Evolutionary conservation across 768 basidiomycete species (phyloP), one percentile per base, ranked within the genome.

Genomic region (Leccinum variicolor): DNA sequence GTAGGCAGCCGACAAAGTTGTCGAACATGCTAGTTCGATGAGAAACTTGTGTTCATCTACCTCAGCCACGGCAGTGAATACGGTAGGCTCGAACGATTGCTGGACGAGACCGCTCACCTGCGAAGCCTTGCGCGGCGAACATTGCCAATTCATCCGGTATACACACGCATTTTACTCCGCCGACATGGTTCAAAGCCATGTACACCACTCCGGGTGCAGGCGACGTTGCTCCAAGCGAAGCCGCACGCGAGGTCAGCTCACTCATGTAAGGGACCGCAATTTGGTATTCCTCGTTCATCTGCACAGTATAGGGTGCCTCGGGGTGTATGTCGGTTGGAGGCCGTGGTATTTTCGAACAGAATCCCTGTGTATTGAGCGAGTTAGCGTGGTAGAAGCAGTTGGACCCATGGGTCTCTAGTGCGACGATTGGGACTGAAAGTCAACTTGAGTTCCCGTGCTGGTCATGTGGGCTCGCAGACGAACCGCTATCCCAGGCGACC

Each of bases 1-100:
- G 66, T 90, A 92, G 2, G 83, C 89, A 2, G 87, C 81, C 2
- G 81, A 77, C 8, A 92, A 76, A 3, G 89, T 84, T 8, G 86
- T 84, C 6, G 88, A 78, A 61, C 89, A 90, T 2, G 90, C 86
- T 23, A 92, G 76, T 63, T 92, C 89, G 10, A 88, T 82, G 25
- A 91, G 75, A 55, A 85, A 74, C 69, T 89, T 89, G 66, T 92
- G 89, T 58, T 90, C 87, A 60, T 88, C 90, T 89, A 62, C 14
- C 14, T 26, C 7, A 45, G 17, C 17, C 41, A 4, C 7, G 10
- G 45, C 47, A 28, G 49, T 64, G 11, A 57, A 56, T 26, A 10
- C 14, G 9, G 17, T 5, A 33, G 19, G 41, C 19, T 33, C 48
- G 19, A 5, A 50, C 4, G 25, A 57, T 59, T 25, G 29, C 21